Evolutionary conservation across 768 basidiomycete genomes (phyloP).

Genomic region (Lactarius psammicola): DNA sequence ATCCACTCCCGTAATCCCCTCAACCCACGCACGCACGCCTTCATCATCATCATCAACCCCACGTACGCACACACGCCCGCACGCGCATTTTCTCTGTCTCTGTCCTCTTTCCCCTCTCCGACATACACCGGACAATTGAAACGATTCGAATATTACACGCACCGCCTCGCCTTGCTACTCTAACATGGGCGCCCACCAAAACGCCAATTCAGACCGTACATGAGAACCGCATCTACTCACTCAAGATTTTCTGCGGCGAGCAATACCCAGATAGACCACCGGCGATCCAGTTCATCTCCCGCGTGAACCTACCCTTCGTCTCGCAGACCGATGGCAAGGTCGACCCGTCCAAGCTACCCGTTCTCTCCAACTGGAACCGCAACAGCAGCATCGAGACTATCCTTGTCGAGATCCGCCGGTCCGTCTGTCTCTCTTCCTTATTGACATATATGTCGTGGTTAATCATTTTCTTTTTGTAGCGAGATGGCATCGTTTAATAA

Average conservation of each 20-base stretch:
- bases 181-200: no score
- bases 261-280: constrained; percentile 78
- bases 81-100: constrained; percentile 12
- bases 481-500: constrained; percentile 94
- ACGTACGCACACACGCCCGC: constrained; percentile 20
- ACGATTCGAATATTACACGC: neutral
- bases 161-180: neutral
- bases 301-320: constrained; percentile 94
- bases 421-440: constrained; percentile 32
- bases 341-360: constrained; percentile 65
- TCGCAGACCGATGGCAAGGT: constrained; percentile 72
- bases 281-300: constrained; percentile 77
- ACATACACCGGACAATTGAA: neutral
- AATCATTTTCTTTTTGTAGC: constrained; percentile 42
- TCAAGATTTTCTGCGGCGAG: constrained; percentile 83
- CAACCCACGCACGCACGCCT: constrained; percentile 7
- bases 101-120: neutral
- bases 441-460: no score
- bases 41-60: neutral
- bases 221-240: constrained; percentile 97
- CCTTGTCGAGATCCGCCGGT: constrained; percentile 93
- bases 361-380: constrained; percentile 73
- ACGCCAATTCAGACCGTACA: constrained; percentile 72
- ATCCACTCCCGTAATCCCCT: constrained; percentile 9
- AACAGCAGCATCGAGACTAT: constrained; percentile 82